Conservation (phyloP, 2,329 filamentous ascomycete species). For the Alternaria consortialis region DNA sequence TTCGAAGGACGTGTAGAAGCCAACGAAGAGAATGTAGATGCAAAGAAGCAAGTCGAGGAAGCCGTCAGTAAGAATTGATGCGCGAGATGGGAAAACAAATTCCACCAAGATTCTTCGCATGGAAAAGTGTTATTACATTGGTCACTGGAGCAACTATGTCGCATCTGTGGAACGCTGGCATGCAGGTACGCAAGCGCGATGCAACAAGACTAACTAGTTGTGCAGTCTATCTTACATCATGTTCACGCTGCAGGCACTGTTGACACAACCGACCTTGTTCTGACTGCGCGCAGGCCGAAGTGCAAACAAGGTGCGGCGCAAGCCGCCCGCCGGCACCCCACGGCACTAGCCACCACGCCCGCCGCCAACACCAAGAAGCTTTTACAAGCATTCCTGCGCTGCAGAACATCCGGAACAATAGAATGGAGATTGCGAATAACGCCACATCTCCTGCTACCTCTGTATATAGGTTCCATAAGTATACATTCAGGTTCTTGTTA, state of each 20-base stretch:
- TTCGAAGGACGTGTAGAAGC: constrained; percentile 65
- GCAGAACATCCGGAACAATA: background rate
- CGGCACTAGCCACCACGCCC: background rate
- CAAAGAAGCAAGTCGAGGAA: constrained; percentile 32
- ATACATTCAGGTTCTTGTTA: background rate
- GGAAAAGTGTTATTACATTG: background rate
- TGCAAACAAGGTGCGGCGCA: background rate
- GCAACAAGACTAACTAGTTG: background rate
- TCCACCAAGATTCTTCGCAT: background rate
- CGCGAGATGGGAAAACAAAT: background rate
- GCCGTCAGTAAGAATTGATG: background rate
- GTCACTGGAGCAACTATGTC: background rate
- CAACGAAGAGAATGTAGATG: constrained; percentile 39
- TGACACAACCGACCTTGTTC: background rate
- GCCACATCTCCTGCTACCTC: background rate
- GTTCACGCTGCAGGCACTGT: background rate
- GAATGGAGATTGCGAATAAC: background rate
- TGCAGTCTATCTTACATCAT: background rate
- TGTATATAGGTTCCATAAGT: background rate
- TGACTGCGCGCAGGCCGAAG: background rate
- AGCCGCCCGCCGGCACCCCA: background rate
- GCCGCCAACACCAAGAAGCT: background rate
- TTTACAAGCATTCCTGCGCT: background rate
- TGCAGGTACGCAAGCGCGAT: background rate
- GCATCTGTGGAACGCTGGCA: background rate